Percentiles rank a stretch among this genome's conserved stretches.
phyloP scores from a whole-genome alignment of 1,284 basidiomycete genomes.

The Ceraceosorus guamensis region DNA sequence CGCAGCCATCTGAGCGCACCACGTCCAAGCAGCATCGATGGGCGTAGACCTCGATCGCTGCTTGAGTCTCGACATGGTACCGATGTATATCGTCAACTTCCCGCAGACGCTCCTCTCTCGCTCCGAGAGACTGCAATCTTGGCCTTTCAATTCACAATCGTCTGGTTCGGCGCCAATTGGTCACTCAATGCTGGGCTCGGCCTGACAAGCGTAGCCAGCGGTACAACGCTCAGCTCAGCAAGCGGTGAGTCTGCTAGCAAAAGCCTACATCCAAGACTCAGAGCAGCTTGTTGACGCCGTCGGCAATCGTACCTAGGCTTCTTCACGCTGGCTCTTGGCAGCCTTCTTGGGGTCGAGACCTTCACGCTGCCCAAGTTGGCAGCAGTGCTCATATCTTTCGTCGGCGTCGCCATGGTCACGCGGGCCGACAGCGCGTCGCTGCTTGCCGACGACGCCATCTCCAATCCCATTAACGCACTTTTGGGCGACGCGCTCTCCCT shows the following conservation, averaged over 20 bases:
- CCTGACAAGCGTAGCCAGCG: constrained; percentile 42
- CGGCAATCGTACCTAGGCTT: no score
- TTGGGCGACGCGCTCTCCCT: constrained; percentile 42
- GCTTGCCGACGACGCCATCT: neutral
- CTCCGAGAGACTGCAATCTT: constrained; percentile 34
- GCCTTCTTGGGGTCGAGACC: constrained; percentile 73
- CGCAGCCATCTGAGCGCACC: no score
- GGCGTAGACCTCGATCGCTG: constrained; percentile 27
- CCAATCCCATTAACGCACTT: constrained; percentile 23
- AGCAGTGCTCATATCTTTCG: constrained; percentile 65
- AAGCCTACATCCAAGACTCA: no score
- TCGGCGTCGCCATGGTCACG: constrained; percentile 75
- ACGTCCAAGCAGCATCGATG: constrained; percentile 44
- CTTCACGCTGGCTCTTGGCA: constrained; percentile 81
- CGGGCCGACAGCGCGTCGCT: constrained; percentile 32
- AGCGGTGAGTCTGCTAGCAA: no score
- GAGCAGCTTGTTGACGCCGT: constrained; percentile 1
- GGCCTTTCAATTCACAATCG: constrained; percentile 38
- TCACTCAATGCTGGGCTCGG: constrained; percentile 41
- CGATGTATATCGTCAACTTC: neutral
- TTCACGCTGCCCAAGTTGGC: constrained; percentile 67
- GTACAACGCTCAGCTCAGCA: constrained; percentile 55
- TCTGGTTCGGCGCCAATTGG: constrained; percentile 47
- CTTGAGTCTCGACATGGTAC: constrained; percentile 6
- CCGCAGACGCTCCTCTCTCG: constrained; percentile 31